A percentile compares a stretch with the other conserved stretches of the same genome.
phyloP scores from a whole-genome alignment of 2,329 filamentous ascomycete species.

The Dactylella cylindrospora region DNA sequence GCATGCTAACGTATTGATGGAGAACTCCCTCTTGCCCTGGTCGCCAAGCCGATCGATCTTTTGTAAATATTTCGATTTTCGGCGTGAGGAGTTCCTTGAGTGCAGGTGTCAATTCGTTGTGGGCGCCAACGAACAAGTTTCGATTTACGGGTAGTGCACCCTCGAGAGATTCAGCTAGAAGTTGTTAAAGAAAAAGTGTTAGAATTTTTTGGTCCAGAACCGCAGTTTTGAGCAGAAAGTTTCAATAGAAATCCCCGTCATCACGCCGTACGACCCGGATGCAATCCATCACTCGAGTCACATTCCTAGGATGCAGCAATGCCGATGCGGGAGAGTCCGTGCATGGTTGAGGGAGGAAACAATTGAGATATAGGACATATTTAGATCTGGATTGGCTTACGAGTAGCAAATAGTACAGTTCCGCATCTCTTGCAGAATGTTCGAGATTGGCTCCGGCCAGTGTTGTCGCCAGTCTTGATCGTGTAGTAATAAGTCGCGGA shows the following conservation, averaged over 20 bases:
- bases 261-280: background rate
- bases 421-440: conserved; percentile 44
- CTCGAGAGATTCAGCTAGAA: conserved; percentile 41
- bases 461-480: conserved; percentile 40
- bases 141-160: conserved; percentile 38
- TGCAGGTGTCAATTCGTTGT: conserved; percentile 24
- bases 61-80: conserved; percentile 38
- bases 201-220: conserved; percentile 1
- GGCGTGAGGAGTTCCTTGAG: conserved; percentile 33
- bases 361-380: background rate
- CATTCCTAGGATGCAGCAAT: conserved; percentile 22
- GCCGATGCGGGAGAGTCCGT: conserved; percentile 3
- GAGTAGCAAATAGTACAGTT: conserved; percentile 43
- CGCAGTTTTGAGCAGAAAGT: conserved; percentile 3
- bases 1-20: conserved; percentile 42
- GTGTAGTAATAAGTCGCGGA: conserved; percentile 43
- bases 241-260: conserved; percentile 4
- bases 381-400: conserved; percentile 15
- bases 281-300: conserved; percentile 1
- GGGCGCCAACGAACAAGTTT: conserved; percentile 33
- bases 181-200: conserved; percentile 9
- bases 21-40: conserved; percentile 42
- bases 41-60: conserved; percentile 34
- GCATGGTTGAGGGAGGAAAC: background rate
- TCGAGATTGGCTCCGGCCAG: conserved; percentile 40